Percentiles rank a stretch among this genome's conserved stretches.
phyloP scores from a whole-genome alignment of 805 yeast species.

The Saccharomycopsis amapae region DNA sequence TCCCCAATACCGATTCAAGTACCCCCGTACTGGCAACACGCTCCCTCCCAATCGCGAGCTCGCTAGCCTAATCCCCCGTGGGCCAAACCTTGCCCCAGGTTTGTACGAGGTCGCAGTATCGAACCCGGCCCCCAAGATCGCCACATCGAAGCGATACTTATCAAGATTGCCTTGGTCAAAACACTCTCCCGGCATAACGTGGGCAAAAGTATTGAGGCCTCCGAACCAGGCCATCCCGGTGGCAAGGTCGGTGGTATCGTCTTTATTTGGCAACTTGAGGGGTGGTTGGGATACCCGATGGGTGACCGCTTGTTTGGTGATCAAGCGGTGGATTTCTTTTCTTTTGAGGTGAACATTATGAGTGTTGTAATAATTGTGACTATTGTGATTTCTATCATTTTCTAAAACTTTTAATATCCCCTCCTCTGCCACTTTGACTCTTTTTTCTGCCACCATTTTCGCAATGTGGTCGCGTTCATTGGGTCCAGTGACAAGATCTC shows the following conservation, averaged over 20 bases:
- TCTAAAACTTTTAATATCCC: no score
- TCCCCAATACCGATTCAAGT: constrained; percentile 5
- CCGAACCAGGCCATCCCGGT: constrained; percentile 1
- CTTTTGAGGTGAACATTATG: no score
- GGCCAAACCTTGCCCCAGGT: constrained; percentile 82
- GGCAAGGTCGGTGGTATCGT: constrained; percentile 7
- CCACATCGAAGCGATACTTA: constrained; percentile 48
- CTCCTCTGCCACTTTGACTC: no score
- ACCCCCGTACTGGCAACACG: constrained; percentile 15
- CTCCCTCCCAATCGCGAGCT: constrained; percentile 36
- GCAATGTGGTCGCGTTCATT: no score
- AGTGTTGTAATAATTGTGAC: no score
- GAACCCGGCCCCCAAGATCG: constrained; percentile 71
- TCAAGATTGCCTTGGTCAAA: constrained; percentile 2
- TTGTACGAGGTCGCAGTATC: constrained; percentile 77
- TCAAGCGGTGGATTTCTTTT: no score
- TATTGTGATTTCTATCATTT: no score
- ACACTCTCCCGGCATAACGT: constrained; percentile 2
- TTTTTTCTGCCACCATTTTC: no score
- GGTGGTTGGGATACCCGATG: background rate
- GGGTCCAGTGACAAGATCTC: no score
- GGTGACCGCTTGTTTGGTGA: no score
- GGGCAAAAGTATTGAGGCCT: constrained; percentile 11
- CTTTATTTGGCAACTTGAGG: constrained; percentile 2
- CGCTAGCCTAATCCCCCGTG: constrained; percentile 59